Conservation (phyloP, 306 rosid species). For the Senna siamea region DNA sequence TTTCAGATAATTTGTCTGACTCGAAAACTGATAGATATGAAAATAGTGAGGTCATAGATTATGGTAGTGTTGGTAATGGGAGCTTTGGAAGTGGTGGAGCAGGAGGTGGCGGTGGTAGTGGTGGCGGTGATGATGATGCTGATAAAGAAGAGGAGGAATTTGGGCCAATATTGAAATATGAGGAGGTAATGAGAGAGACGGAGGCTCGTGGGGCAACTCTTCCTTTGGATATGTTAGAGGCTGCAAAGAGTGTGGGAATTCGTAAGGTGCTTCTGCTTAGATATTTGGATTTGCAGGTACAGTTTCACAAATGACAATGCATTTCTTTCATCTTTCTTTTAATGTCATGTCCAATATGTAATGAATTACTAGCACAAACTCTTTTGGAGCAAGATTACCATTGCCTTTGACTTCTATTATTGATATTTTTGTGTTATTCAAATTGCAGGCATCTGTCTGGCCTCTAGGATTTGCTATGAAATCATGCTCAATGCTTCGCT, state of each 20-base stretch:
- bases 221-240: constrained; percentile 83
- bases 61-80: constrained; percentile 52
- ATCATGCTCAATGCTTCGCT: constrained; percentile 75
- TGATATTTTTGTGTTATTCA: constrained; percentile 27
- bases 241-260: constrained; percentile 78
- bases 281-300: constrained; percentile 79
- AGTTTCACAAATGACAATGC: not conserved
- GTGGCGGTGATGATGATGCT: constrained; percentile 42
- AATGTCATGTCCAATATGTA: not conserved
- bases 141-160: constrained; percentile 70
- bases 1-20: constrained; percentile 41
- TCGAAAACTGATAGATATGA: constrained; percentile 37
- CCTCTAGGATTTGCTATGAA: constrained; percentile 76
- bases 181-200: constrained; percentile 79
- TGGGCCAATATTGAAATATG: constrained; percentile 73
- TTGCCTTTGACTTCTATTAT: constrained; percentile 20
- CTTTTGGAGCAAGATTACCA: not conserved
- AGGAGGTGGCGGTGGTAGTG: constrained; percentile 48
- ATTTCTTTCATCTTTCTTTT: not conserved
- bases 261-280: constrained; percentile 74
- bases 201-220: constrained; percentile 71
- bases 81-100: constrained; percentile 45
- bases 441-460: constrained; percentile 74
- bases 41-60: constrained; percentile 40
- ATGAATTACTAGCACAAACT: not conserved